Base-by-base conservation (phyloP, 306 rosid species). In the Albizia julibrissin region DNA sequence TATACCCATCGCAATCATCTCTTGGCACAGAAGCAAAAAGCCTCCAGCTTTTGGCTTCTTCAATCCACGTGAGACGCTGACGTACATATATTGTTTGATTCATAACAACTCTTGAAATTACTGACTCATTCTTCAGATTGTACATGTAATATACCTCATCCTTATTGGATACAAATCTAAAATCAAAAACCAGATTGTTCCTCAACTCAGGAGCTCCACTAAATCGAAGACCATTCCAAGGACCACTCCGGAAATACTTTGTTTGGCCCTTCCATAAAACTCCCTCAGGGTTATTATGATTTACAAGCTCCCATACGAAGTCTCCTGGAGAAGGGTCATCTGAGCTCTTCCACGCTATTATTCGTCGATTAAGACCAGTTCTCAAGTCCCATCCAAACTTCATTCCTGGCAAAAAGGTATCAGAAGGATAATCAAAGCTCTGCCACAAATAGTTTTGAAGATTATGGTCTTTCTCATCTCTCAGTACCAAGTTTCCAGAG, bases 381-480 rank as follows among this genome's bases (percentile, higher is more conserved):
- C 70, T 77, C 27, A 78, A 82, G 74, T 89, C 76, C 86, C 84
- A 80, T 16, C 93, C 88, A 10, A 85, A 0, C 73, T 87, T 89
- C 91, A 86, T 86, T n/a, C 69, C 81, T 2, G 84, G 87, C 13
- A 90, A 77, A 49, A 84, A 52, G 12, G 91, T 84, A 33, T 90
- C 87, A 18, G 87, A 69, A 3, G 89, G 93, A 73, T 84, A 78
- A 49, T 89, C 89, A 21, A 84, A 87, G 82, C 92, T 86, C 34
- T 87, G 88, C 89, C 92, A 89, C 24, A 84, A 42, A 22, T 52
- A 73, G 19, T 47, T 54, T 26, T 31, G 83, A 0, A 76, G 46
- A 52, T 73, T 59, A 1, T 79, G 18, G 68, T 83, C 87, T 14
- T 79, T 79, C 43, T 49, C 74, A 24, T 84, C 83, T 84, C 83